A percentile compares a stretch with the other conserved stretches of the same genome.
Evolutionary conservation across 2,329 filamentous ascomycete species (phyloP).

Genomic region (Epichloe glyceriae): DNA sequence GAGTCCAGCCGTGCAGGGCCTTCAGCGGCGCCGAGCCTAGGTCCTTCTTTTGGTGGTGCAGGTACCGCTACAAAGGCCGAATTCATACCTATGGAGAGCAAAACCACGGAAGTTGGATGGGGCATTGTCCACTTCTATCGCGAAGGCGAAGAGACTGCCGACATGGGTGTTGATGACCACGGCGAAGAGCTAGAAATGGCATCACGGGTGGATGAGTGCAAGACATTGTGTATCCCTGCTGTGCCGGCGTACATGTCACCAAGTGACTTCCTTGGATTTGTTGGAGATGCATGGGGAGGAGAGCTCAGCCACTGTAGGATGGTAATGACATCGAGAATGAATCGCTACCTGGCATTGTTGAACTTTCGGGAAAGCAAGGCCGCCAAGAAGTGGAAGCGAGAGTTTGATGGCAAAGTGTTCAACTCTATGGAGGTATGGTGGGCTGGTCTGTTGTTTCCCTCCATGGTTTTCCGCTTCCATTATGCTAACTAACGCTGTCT

Average conservation of each 20-base stretch:
- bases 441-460: neutral
- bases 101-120: constrained; percentile 71
- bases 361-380: constrained; percentile 70
- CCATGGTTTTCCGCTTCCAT: neutral
- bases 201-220: constrained; percentile 50
- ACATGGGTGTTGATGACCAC: constrained; percentile 16
- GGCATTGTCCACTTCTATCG: constrained; percentile 90
- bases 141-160: constrained; percentile 62
- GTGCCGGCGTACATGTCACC: constrained; percentile 91
- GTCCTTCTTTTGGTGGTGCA: constrained; percentile 41
- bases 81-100: constrained; percentile 58
- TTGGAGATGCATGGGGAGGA: constrained; percentile 75
- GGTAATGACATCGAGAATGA: constrained; percentile 78
- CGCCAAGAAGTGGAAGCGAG: constrained; percentile 67
- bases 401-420: constrained; percentile 89
- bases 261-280: constrained; percentile 79
- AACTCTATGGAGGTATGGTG: constrained; percentile 68
- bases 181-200: constrained; percentile 15
- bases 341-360: constrained; percentile 89
- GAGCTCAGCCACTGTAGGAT: constrained; percentile 89
- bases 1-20: constrained; percentile 29
- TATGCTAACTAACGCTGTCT: constrained; percentile 8
- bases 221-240: constrained; percentile 82
- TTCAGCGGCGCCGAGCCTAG: constrained; percentile 38
- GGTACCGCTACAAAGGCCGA: constrained; percentile 73